Evolutionary conservation across 352 stramenopile species (phyloP), one percentile per base, ranked within the genome.

Genomic region (Globisporangium middletonii): DNA sequence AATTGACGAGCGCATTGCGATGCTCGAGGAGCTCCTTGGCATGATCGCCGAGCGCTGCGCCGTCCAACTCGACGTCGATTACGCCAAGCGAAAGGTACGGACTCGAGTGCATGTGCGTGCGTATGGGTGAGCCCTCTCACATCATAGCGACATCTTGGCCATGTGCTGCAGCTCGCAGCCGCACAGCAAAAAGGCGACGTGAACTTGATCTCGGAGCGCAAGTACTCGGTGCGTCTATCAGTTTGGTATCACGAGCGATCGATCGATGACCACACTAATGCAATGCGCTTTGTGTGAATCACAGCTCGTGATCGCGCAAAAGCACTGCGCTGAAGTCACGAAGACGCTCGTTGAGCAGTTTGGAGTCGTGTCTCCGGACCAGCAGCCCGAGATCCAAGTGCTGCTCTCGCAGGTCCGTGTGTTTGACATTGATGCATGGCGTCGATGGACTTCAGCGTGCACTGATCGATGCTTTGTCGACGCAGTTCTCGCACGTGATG

Each of bases 31-130:
- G 11, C 67, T 86, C 11, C 57, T 73, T 46, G 55, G 43, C 6
- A 56, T 81, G 30, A 75, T 92, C 23, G 51, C 65, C n/a, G 63
- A 80, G 9, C 73, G 75, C 12, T 53, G 52, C 4, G 74, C 78
- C n/a, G 60, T 88, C 16, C 73, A 87, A 47, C 55, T 89, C 18
- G 81, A 88, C 19, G 64, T 88, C 18, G 79, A 92, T 59, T 92
- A 92, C 59, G 79, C 77, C 2, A 81, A 86, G 43, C 75, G 81
- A 27, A 84, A 67, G 63, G 81, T 88, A 33, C 54, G 53, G 49
- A 0, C 0, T 50, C 19, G 13, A 23, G 23, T 23, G 23, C 23
- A 23, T 35, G 4, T 18, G 45, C 3, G 43, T 47, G 16, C 19
- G 43, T 37, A 27, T 51, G 23, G 35, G 5, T n/a, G 2, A 50